Percentiles rank a stretch among this genome's conserved stretches.
phyloP scores from a whole-genome alignment of 2,329 filamentous ascomycete genomes.

The Trichoderma pleuroti region DNA sequence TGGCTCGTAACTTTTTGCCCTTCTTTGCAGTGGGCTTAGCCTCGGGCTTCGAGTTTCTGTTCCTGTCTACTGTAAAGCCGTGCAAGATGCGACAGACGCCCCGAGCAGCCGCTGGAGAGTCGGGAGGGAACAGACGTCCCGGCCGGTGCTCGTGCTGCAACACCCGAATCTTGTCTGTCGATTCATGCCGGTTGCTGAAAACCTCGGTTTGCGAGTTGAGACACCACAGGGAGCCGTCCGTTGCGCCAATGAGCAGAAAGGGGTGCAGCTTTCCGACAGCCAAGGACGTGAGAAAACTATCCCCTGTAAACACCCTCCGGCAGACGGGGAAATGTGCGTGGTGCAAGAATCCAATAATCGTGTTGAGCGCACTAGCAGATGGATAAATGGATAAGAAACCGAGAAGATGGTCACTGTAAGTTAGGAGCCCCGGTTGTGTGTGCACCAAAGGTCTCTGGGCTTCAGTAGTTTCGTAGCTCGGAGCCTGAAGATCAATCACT shows the following conservation, averaged over 20 bases:
- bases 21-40: constrained; percentile 38
- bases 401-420: constrained; percentile 54
- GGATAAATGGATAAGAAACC: constrained; percentile 53
- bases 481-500: constrained; percentile 50
- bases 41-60: constrained; percentile 44
- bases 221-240: constrained; percentile 52
- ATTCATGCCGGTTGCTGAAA: constrained; percentile 34
- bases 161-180: constrained; percentile 37
- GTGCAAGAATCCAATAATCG: constrained; percentile 51
- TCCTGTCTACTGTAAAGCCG: constrained; percentile 49
- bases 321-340: constrained; percentile 51
- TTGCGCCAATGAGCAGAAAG: constrained; percentile 50
- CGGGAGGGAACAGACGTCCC: constrained; percentile 28
- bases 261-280: constrained; percentile 50
- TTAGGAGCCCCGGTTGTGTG: constrained; percentile 51
- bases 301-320: constrained; percentile 49
- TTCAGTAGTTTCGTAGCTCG: constrained; percentile 52
- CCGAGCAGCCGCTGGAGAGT: constrained; percentile 33
- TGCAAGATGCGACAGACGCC: constrained; percentile 50
- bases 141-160: constrained; percentile 54
- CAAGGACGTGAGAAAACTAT: constrained; percentile 50
- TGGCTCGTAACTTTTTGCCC: constrained; percentile 36
- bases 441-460: constrained; percentile 48
- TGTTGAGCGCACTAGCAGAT: constrained; percentile 50
- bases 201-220: constrained; percentile 39